Conservation (phyloP, 345 rosid genomes). For the Sonneratia alba region DNA sequence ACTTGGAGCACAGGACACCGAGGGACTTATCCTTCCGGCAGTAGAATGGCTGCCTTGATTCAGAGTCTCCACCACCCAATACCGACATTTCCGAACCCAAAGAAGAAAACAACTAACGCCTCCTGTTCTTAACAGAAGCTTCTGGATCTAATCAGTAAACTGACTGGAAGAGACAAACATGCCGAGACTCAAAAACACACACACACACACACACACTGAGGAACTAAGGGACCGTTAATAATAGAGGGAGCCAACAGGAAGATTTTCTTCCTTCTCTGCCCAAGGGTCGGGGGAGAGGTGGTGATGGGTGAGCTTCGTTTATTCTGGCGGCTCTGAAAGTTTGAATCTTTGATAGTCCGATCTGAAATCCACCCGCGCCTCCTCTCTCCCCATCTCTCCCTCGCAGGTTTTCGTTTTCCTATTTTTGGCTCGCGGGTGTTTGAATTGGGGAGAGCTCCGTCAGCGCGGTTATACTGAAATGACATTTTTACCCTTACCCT, state of each 20-base stretch:
- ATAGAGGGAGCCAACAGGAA: constrained; percentile 3
- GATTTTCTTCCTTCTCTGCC: neutral
- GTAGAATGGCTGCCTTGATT: constrained; percentile 32
- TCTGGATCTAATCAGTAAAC: neutral
- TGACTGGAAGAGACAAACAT: neutral
- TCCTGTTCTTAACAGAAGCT: neutral
- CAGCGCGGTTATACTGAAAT: neutral
- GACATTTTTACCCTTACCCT: no score
- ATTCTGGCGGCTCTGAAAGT: constrained; percentile 11
- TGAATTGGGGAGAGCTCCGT: constrained; percentile 6
- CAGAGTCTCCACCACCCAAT: constrained; percentile 26
- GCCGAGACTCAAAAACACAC: neutral
- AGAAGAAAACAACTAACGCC: neutral
- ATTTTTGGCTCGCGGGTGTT: constrained; percentile 8
- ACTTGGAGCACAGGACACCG: constrained; percentile 67
- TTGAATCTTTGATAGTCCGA: constrained; percentile 5
- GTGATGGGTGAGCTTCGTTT: neutral
- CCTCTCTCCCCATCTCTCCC: neutral
- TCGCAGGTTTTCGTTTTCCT: neutral
- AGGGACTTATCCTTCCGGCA: constrained; percentile 78
- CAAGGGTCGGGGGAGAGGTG: neutral
- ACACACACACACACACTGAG: neutral
- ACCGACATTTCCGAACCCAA: constrained; percentile 13
- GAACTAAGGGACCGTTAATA: neutral
- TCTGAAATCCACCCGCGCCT: no score